These are phyloP conservation scores for Stemphylium beticola DNA, from an alignment of 2,329 filamentous ascomycete genomes.

Conservation along the genomic window DNA sequence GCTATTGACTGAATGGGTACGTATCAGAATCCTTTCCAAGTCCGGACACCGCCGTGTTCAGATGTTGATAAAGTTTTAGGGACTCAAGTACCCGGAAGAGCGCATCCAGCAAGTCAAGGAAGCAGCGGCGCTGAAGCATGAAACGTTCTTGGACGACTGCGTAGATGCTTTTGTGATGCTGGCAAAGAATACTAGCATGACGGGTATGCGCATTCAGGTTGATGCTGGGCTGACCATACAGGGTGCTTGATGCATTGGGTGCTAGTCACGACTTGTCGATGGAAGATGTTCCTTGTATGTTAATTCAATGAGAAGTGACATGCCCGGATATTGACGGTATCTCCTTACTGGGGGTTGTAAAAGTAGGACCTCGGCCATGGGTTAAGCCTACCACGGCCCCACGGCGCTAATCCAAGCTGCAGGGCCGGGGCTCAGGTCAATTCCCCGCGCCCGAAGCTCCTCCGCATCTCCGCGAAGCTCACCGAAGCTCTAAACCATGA, in stretches of 20 bases:
- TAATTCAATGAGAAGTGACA: too few relatives aligned
- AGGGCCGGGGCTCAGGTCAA: neutral
- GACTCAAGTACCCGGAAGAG: constrained; percentile 64
- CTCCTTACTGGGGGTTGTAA: neutral
- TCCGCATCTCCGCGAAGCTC: constrained; percentile 16
- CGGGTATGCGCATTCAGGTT: constrained; percentile 55
- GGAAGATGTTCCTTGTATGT: too few relatives aligned
- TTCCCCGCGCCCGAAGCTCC: constrained; percentile 12
- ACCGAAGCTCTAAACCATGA: constrained; percentile 12
- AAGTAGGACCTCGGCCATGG: constrained; percentile 14
- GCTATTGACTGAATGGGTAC: constrained; percentile 62
- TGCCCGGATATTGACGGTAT: too few relatives aligned
- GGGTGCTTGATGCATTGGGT: constrained; percentile 13
- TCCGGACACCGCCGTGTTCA: neutral
- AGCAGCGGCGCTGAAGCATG: constrained; percentile 65
- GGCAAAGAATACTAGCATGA: constrained; percentile 61
- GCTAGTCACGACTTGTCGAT: neutral
- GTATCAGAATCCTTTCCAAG: neutral
- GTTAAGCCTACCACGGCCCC: neutral
- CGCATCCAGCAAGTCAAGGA: constrained; percentile 61
- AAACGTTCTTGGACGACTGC: constrained; percentile 61
- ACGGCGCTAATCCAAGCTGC: constrained; percentile 8
- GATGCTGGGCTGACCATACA: constrained; percentile 46
- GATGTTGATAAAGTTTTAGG: constrained; percentile 43
- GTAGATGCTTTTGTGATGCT: constrained; percentile 62